Base-by-base conservation (phyloP, 371 early-diverging fungal genomes). In the Mucor indicus region DNA sequence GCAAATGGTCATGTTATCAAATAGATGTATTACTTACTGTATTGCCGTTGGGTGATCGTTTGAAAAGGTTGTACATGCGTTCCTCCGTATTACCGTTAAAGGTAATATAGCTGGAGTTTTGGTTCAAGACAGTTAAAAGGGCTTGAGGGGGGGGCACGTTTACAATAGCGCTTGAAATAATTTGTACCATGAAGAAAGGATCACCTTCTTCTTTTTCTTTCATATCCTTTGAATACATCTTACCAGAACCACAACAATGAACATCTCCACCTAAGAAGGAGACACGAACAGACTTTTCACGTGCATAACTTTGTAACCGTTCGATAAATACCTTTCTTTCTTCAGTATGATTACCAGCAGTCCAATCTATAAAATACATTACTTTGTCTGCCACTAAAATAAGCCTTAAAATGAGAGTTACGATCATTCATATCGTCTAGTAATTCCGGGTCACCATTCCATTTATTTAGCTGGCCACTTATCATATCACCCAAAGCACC, bases 211-310 rank as follows among this genome's bases (percentile, higher is more conserved):
- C 69, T 2, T 69, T 67, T 15, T 75, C 67, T 25, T 54, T 53
- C 65, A 65, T 65, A 10, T 77, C 65, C 43, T 75, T 75, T 20
- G 83, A 74, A 10, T 70, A 72, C 57, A 86, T 71, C 16, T 78
- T 69, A 8, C 89, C 87, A 29, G 81, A 72, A 8, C 86, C 91
- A 52, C 83, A 77, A 55, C 87, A 87, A 53, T 92, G 93, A 38
- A 92, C 93, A 59, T 92, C 93, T 12, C 93, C 93, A 15, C 83
- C 80, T 12, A 91, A 64, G 57, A 91, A 87, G 0, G 85, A 84
- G 13, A 90, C 81, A 25, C 93, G 83, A 38, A 88, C 70, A 29
- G 70, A 66, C 43, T 75, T 75, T 33, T 64, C 59, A 16, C 71
- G 65, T n/a, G 93, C 79, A 48, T 85, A 74, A n/a, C 69, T 65